Base-by-base conservation (phyloP, 306 rosid genomes). In the Rubus idaeus region DNA sequence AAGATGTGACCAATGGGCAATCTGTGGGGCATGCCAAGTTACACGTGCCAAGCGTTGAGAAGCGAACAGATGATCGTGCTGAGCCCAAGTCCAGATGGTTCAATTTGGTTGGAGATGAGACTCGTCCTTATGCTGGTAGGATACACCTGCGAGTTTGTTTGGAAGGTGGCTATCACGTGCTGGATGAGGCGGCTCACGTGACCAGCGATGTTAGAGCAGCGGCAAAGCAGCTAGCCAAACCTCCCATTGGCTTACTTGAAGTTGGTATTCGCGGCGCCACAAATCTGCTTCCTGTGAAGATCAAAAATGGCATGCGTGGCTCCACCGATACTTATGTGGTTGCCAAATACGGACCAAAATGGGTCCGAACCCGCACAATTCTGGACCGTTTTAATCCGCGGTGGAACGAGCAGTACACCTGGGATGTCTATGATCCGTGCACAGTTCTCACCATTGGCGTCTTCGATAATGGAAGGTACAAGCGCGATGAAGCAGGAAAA, bases 141-240 rank as follows among this genome's bases (percentile, higher is more conserved):
- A 89, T 94, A 72, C 97, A 94, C 66, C 70, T 94, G 58, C 75
- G 91, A 1, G 88, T 89, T 5, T 89, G 98, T 73, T 51, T 94
- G 44, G 97, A 94, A 79, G 96, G 96, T 0, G 96, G 96, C 1
- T 94, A 94, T 84, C 98, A 94, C 84, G 96, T 94, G 94, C 79
- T 89, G 10, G 97, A 94, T 37, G 96, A 94, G 76, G 94, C 93
- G 0, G 91, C 93, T 50, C 96, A 91, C 81, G 93, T 91, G 85
- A 94, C 93, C 3, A 94, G 97, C 16, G 97, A 90, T 40, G 96
- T 84, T 2, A 82, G 96, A 10, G 89, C 98, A 2, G 85, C 97
- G 0, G 89, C 93, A 0, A 91, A 91, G n/a, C 94, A 90, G 61
- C 83, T 90, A 2, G 71, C 83, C 0, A 91, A 89, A 51, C 79